Evolutionary conservation across 2,329 filamentous ascomycete genomes (phyloP).

Genomic region (Sordariomycetes sp.): DNA sequence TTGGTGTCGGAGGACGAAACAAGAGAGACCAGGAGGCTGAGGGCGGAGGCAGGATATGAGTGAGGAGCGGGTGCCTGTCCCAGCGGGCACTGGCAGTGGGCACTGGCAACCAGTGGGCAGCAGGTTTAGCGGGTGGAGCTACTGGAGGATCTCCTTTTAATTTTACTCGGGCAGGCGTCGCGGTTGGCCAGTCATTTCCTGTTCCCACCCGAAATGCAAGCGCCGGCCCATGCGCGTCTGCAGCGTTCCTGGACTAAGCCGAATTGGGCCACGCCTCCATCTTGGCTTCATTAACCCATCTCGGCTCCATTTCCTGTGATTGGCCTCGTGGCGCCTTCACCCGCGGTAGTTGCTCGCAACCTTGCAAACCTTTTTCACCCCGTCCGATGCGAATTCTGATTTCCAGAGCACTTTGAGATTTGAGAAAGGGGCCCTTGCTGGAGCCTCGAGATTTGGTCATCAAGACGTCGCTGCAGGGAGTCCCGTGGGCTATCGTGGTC

Average conservation of each 20-base stretch:
- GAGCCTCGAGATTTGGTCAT: too few species aligned
- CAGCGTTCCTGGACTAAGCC: slow-evolving; percentile 2
- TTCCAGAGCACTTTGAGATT: too few species aligned
- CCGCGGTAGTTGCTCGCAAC: background rate
- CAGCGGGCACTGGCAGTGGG: background rate
- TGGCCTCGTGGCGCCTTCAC: background rate
- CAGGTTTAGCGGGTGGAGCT: background rate
- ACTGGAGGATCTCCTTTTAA: slow-evolving; percentile 9
- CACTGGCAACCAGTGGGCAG: background rate
- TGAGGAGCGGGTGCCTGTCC: background rate
- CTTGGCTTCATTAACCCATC: slow-evolving; percentile 1
- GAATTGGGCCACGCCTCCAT: background rate
- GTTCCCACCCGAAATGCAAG: too few species aligned
- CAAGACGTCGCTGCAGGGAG: too few species aligned
- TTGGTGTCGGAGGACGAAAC: slow-evolving; percentile 5
- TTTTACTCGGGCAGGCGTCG: slow-evolving; percentile 4
- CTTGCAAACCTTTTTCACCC: slow-evolving; percentile 1
- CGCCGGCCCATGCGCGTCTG: background rate
- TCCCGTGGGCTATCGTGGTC: too few species aligned
- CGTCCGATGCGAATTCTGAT: too few species aligned
- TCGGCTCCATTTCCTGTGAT: background rate
- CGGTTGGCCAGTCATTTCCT: background rate
- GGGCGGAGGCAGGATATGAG: slow-evolving; percentile 12
- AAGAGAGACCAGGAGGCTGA: slow-evolving; percentile 3
- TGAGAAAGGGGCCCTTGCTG: too few species aligned